Conservation (phyloP, 345 rosid genomes). For the Syzygium oleosum region DNA sequence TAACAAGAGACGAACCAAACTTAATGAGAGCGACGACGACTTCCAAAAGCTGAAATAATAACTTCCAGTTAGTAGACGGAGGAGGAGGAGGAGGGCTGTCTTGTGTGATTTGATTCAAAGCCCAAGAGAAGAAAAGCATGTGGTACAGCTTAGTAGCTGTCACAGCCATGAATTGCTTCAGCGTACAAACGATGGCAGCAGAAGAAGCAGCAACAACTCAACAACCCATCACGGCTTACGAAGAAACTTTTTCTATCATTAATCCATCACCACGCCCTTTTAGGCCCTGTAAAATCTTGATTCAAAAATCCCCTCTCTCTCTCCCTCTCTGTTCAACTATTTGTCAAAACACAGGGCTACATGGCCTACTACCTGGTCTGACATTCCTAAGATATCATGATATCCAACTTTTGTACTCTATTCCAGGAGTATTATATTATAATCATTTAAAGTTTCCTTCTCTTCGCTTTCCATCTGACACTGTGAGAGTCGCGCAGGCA, state of each 20-base stretch:
- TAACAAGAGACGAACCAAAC: not conserved
- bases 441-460: conserved; percentile 1
- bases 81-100: conserved; percentile 11
- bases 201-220: not conserved
- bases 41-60: conserved; percentile 18
- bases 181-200: conserved; percentile 13
- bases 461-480: conserved; percentile 9
- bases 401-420: conserved; percentile 10
- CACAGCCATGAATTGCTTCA: conserved; percentile 32
- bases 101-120: conserved; percentile 4
- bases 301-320: not conserved
- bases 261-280: conserved; percentile 6
- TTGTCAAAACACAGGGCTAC: conserved; percentile 25
- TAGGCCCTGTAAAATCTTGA: conserved; percentile 1
- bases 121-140: conserved; percentile 19
- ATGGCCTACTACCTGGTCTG: conserved; percentile 24
- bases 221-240: conserved; percentile 28
- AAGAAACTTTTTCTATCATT: conserved; percentile 1
- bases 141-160: conserved; percentile 26
- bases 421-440: not conserved
- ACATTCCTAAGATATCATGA: conserved; percentile 38
- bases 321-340: not conserved
- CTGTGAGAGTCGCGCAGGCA: conserved; percentile 8
- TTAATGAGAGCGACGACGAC: conserved; percentile 10
- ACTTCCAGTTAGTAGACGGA: conserved; percentile 22